Evolutionary conservation across 2,329 filamentous ascomycete genomes (phyloP), one percentile per base, ranked within the genome.

Genomic region (Talaromyces sp.): DNA sequence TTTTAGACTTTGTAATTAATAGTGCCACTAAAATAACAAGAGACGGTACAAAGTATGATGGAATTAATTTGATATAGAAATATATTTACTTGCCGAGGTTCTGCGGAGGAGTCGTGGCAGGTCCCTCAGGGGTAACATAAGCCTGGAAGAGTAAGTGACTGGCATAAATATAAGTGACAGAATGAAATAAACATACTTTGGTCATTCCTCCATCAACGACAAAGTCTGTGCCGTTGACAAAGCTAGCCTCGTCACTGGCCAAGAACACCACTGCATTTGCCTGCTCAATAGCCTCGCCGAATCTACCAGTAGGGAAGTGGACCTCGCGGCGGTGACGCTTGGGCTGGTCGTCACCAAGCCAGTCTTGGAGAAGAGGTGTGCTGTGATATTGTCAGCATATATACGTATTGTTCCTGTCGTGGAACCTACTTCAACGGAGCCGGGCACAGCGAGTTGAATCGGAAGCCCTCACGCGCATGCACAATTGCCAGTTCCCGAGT

Each of bases 141-240:
- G 92, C 90, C 78, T 81, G 60, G 14, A 56, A 7, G 8, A 41
- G 13, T 13, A 49, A 56, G 53, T 41, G 19, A 38, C 5, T 24
- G 19, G 10, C 4, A 13, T 21, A 26, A 0, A 55, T 27, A 52
- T 7, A 17, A 17, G 7, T n/a, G 24, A 14, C n/a, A 38, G 21
- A n/a, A 31, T 21, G 21, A 11, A n/a, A 9, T 26, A 31, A 31
- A 17, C 53, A 31, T 70, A 80, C 83, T 82, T 90, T 96, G 70
- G 87, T 93, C 90, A 99, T 91, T 62, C 93, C 93, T 61, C 95
- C 95, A 70, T 99, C 95, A 27, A 98, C 92, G 4, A 96, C 89
- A 78, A 98, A 96, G 73, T 98, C 95, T 62, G 86, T 89, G n/a
- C 60, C 60, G 56, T 63, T 63, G 31, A 69, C 62, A 58, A 64